Evolutionary conservation across 2,329 filamentous ascomycete genomes (phyloP), one percentile per base, ranked within the genome.

Genomic region (Seiridium unicorne): DNA sequence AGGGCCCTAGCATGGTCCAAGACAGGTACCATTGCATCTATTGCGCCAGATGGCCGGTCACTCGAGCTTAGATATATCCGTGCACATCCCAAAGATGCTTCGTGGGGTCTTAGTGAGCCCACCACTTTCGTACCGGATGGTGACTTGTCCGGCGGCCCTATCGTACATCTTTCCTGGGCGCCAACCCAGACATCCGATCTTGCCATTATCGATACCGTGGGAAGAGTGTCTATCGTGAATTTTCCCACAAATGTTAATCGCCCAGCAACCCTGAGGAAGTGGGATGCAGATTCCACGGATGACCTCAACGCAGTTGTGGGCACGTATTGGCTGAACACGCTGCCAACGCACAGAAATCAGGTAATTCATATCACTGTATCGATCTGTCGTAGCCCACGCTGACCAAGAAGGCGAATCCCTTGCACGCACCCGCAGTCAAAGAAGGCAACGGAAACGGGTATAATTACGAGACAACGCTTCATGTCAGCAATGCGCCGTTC

Each of bases 1-100:
- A 96, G 93, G 72, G 87, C 86, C 64, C 84, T 97, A 58, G 88
- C 90, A 36, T 98, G 94, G 93, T 97, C 94, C 9, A 93, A 89
- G 68, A 85, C 87, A 62, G 94, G 94, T 48, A 92, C 89, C 61
- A 91, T 98, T 65, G 93, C 93, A 35, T 89, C 89, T 58, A 89
- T 98, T 65, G 85, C 88, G 26, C 77, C 85, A 13, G 89, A 93
- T 74, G 90, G 91, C 35, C 83, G 83, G 53, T 82, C 81, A 11
- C 78, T 97, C 57, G 87, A 90, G 69, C 81, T 96, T 51, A 87
- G 89, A 61, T 89, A 91, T 70, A 81, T 97, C 55, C 83, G 86
- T 40, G 88, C 89, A 68, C 82, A 88, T 65, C 83, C 87, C 1
- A 81, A 87, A 10, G 84, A 89, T 74, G 91, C 89, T 2, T 81